Conservation (phyloP, 2,329 filamentous ascomycete species). For the Remersonia thermophila region DNA sequence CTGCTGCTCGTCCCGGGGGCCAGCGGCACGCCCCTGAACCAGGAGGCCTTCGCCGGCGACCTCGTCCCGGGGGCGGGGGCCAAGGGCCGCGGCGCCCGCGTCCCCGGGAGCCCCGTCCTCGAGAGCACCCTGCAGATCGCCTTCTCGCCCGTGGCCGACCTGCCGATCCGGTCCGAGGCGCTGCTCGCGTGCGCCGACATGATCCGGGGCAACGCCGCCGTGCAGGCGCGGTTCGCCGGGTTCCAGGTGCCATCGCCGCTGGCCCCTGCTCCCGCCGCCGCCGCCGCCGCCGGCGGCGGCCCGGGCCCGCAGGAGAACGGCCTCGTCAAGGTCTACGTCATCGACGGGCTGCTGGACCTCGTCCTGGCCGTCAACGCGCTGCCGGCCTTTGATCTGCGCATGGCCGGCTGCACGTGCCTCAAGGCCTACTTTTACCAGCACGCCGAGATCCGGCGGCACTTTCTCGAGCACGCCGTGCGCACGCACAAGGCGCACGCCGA, state of each 20-base stretch:
- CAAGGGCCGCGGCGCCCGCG: constrained; percentile 2
- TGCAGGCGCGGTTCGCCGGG: constrained; percentile 86
- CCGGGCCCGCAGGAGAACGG: constrained; percentile 34
- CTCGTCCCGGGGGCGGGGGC: constrained; percentile 6
- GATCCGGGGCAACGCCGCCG: constrained; percentile 63
- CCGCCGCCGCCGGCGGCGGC: constrained; percentile 26
- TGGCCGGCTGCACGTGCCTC: constrained; percentile 79
- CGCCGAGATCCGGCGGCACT: constrained; percentile 69
- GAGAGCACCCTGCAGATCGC: constrained; percentile 70
- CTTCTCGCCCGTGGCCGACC: constrained; percentile 60
- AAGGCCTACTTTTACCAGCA: constrained; percentile 87
- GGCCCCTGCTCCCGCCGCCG: constrained; percentile 9
- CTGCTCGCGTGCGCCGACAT: constrained; percentile 76
- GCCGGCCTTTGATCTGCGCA: constrained; percentile 64
- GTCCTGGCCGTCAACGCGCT: constrained; percentile 56
- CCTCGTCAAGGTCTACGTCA: constrained; percentile 66
- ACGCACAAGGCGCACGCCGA: constrained; percentile 67
- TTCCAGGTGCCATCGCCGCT: constrained; percentile 60
- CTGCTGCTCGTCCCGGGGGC: constrained; percentile 78
- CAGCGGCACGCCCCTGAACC: constrained; percentile 68
- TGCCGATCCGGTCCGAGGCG: constrained; percentile 76
- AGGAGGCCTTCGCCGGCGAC: constrained; percentile 73
- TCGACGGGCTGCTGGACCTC: constrained; percentile 81
- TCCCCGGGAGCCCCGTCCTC: constrained; percentile 43
- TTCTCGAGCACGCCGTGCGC: constrained; percentile 54